Evolutionary conservation across 2,329 filamentous ascomycete genomes (phyloP).

Genomic region (Orbilia javanica): DNA sequence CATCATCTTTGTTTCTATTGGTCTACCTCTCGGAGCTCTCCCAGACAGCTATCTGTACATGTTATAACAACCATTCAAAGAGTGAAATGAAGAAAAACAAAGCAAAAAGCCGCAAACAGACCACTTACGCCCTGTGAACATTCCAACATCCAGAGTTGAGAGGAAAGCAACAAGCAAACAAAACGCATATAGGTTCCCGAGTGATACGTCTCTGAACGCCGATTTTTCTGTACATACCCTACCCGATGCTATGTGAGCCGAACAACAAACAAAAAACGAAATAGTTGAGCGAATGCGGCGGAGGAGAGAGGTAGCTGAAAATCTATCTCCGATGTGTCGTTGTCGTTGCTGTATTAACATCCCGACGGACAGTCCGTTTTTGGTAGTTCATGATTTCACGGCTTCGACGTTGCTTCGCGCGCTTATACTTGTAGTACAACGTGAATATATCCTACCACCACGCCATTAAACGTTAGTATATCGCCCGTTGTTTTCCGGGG

Average conservation of each 20-base stretch:
- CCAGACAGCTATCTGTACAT: background rate
- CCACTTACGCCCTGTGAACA: slow-evolving; percentile 2
- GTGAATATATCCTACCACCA: slow-evolving; percentile 69
- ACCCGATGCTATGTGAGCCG: slow-evolving; percentile 38
- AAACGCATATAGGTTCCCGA: slow-evolving; percentile 30
- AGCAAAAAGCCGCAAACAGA: slow-evolving; percentile 6
- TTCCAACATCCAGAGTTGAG: slow-evolving; percentile 28
- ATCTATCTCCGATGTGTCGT: slow-evolving; percentile 28
- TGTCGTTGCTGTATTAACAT: slow-evolving; percentile 37
- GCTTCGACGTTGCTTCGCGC: slow-evolving; percentile 71
- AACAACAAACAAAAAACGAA: slow-evolving; percentile 58
- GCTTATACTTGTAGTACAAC: slow-evolving; percentile 75
- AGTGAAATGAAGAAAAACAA: slow-evolving; percentile 17
- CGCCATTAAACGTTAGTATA: slow-evolving; percentile 39
- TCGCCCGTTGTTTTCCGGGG: background rate
- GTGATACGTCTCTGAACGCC: slow-evolving; percentile 50
- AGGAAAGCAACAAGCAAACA: slow-evolving; percentile 29
- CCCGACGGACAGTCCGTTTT: slow-evolving; percentile 26
- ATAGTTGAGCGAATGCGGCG: slow-evolving; percentile 63
- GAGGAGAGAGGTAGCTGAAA: slow-evolving; percentile 60
- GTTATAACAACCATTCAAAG: slow-evolving; percentile 17
- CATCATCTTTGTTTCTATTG: slow-evolving; percentile 33
- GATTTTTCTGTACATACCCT: slow-evolving; percentile 43
- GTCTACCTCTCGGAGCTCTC: slow-evolving; percentile 7
- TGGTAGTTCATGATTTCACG: slow-evolving; percentile 70